Evolutionary conservation across 352 stramenopile genomes (phyloP).

Genomic region (Phytopythium chamaehyphon): DNA sequence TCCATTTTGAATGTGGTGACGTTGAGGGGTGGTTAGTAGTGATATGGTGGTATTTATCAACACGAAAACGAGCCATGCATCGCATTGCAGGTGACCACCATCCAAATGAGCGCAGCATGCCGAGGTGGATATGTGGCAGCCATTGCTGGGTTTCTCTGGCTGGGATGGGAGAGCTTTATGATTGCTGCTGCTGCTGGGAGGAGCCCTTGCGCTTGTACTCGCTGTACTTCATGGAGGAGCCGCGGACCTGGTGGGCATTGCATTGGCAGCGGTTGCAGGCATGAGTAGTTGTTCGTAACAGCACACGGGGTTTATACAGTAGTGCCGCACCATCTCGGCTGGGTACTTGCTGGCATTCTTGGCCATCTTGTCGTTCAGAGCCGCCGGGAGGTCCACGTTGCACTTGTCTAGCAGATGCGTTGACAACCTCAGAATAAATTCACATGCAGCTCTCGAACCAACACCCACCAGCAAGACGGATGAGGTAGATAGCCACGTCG

Average conservation of each 20-base stretch:
- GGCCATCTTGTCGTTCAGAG: slow-evolving; percentile 91
- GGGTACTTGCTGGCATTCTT: slow-evolving; percentile 89
- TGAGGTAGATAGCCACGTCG: slow-evolving; percentile 96
- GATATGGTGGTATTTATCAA: too few species aligned
- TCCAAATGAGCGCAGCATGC: too few species aligned
- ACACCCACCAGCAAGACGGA: slow-evolving; percentile 75
- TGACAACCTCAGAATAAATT: not conserved
- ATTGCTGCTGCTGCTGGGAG: too few species aligned
- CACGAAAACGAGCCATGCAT: too few species aligned
- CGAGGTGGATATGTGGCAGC: too few species aligned
- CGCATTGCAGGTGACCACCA: too few species aligned
- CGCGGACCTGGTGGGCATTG: slow-evolving; percentile 34
- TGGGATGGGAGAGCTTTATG: too few species aligned
- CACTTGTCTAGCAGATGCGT: slow-evolving; percentile 57
- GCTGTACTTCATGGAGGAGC: slow-evolving; percentile 80
- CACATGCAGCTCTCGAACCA: not conserved
- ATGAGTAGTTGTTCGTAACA: not conserved
- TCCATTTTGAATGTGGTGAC: too few species aligned
- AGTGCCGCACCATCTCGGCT: slow-evolving; percentile 33
- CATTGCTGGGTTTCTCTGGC: too few species aligned
- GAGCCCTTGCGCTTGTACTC: slow-evolving; percentile 53
- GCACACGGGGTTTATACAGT: too few species aligned
- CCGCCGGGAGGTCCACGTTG: slow-evolving; percentile 84
- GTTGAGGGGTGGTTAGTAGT: too few species aligned
- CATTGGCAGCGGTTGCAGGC: too few species aligned